Evolutionary conservation across 1,284 basidiomycete genomes (phyloP), one percentile per base, ranked within the genome.

Genomic region (Cutaneotrichosporon cyanovorans): DNA sequence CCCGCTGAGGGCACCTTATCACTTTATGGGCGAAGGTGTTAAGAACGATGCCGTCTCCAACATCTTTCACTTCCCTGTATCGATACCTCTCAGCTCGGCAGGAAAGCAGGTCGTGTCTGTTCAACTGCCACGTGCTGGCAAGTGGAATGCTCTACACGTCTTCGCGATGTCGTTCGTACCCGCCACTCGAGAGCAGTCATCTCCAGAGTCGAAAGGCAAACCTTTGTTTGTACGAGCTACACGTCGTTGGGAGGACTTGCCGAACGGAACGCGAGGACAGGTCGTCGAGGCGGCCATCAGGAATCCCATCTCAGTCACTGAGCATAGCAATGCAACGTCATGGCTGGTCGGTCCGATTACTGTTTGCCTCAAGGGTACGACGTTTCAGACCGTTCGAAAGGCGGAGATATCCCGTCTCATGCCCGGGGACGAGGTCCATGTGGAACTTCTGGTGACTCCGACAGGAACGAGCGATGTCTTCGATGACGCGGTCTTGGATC

Each of bases 111-210:
- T 51, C 11, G 23, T 16, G 5, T 19, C 19, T 5, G 12, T 56
- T 11, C 16, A 8, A 2, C 45, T 56, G 4, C 55, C 55, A 2
- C 2, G 18, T 2, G 30, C 38, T 10, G 19, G 23, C 9, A 28
- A 46, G 21, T 39, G 40, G 23, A 56, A 56, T 32, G 32, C 42
- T 9, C 32, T 53, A 32, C 51, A 53, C 41, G 35, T 56, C 21
- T 56, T 56, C 37, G 55, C 55, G 12, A 9, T 53, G 10, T 43
- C 48, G 25, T 48, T 40, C n/a, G 40, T 45, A 3, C 42, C 47
- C 9, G 21, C 18, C 2, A 12, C n/a, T n/a, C n/a, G n/a, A n/a
- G n/a, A n/a, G n/a, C n/a, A n/a, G n/a, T n/a, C n/a, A n/a, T n/a
- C n/a, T n/a, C n/a, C n/a, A n/a, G n/a, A n/a, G n/a, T n/a, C n/a